Conservation (phyloP, 345 rosid species). For the Firmiana major region DNA sequence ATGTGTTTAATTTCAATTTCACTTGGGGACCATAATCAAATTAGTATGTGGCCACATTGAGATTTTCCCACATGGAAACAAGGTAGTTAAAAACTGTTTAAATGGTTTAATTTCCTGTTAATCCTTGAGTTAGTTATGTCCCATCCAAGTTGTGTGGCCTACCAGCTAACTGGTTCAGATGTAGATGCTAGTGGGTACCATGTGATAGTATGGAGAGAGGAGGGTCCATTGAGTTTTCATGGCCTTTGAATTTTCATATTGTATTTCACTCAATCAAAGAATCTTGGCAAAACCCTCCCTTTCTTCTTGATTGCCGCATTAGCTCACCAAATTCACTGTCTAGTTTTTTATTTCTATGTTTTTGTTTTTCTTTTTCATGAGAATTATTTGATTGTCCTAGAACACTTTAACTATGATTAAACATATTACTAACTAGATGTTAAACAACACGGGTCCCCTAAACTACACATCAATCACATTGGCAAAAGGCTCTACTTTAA, state of each 20-base stretch:
- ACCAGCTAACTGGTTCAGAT: constrained; percentile 37
- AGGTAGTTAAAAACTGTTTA: constrained; percentile 10
- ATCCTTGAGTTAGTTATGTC: constrained; percentile 26
- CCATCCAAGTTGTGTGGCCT: constrained; percentile 35
- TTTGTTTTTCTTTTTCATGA: not conserved
- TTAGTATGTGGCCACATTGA: not conserved
- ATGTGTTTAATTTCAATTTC: constrained; percentile 16
- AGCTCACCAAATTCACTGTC: not conserved
- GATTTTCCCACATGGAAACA: not conserved
- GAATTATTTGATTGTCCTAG: not conserved
- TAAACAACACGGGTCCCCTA: not conserved
- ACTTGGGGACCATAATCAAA: constrained; percentile 4
- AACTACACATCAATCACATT: constrained; percentile 12
- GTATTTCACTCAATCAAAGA: not conserved
- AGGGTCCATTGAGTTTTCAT: constrained; percentile 34
- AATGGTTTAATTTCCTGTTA: constrained; percentile 2
- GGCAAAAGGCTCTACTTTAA: not conserved
- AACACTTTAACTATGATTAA: not conserved
- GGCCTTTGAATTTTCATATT: not conserved
- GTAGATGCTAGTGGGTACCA: constrained; percentile 53
- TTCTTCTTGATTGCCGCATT: constrained; percentile 1
- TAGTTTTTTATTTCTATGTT: not conserved
- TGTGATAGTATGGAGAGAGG: constrained; percentile 37
- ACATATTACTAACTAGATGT: too few species aligned
- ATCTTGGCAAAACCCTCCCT: not conserved